Evolutionary conservation across 2,329 filamentous ascomycete genomes (phyloP), one percentile per base, ranked within the genome.

Genomic region (Diaporthe caulivora): DNA sequence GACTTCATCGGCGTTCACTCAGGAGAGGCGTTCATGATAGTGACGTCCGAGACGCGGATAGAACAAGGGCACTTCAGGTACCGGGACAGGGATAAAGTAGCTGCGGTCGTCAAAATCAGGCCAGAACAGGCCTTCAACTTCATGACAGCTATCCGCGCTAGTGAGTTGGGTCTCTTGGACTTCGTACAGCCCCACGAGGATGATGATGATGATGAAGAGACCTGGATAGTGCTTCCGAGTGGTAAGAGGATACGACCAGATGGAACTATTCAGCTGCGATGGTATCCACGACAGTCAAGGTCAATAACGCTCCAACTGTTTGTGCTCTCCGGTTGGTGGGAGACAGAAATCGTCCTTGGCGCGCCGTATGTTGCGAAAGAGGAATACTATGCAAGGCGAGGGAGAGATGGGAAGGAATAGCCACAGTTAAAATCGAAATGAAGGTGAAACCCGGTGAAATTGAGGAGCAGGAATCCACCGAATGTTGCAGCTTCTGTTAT

Each of bases 81-180:
- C 26, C 11, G 9, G 2, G 44, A 37, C 44, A 29, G 7, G 6
- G 29, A 24, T 1, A 26, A 65, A 21, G 2, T 34, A 3, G 1
- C 21, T 3, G 62, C 31, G 21, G 15, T 34, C 7, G 62, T 21
- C 29, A 65, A 37, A 15, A 2, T 65, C 11, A 3, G 26, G 62
- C 62, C 62, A 18, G 21, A 51, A 24, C 62, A 65, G 62, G 44
- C 5, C 44, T 65, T 65, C 62, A 65, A 65, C 21, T 65, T 65
- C 44, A 51, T 65, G 44, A 65, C 62, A 15, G 8, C 11, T 17
- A 18, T 51, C 7, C 13, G 31, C 34, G 62, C 62, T 47, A 40
- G 44, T 51, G 44, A 65, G 44, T 3, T 65, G 31, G 62, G 29
- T 26, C 21, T 65, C 7, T 51, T 51, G 62, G 21, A 8, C 5